Base-by-base conservation (phyloP, 169 alveolate species). In the Hepatocystis sp. region DNA sequence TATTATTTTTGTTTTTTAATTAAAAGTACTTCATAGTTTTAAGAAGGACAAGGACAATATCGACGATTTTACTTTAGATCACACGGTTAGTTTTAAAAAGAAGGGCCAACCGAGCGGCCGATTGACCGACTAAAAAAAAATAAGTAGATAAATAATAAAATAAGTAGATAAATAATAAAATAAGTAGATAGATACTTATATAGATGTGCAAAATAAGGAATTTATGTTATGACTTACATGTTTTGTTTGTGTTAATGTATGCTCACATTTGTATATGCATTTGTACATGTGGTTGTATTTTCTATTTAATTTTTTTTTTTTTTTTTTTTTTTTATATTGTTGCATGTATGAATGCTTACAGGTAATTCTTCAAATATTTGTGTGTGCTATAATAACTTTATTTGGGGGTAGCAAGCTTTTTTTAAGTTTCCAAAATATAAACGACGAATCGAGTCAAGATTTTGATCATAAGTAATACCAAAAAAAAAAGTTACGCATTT, bases 331-430 rank as follows among this genome's bases (percentile, higher is more conserved):
- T 15, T 2, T 36, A 23, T 30, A 25, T 32, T 15, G 15, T 27
- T 19, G n/a, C n/a, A n/a, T n/a, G n/a, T n/a, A n/a, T n/a, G n/a
- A n/a, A n/a, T n/a, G n/a, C 13, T 30, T 52, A 17, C 51, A 78
- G 88, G 47, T 78, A 27, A 30, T 63, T 17, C 36, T 30, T n/a
- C 88, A 78, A 40, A 78, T 63, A 2, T 25, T 78, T 27, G n/a
- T 78, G 5, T 78, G 88, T 27, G 46, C 88, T 17, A 13, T 78
- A 21, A 53, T 78, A 42, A 78, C 88, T 17, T 30, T 78, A 8
- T 78, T 46, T 40, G 88, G 88, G 4, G 88, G 88, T 60, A 78
- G 88, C 44, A 58, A 36, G 47, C 19, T 78, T 19, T 61, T 78
- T 40, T 47, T 47, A 4, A 61, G 27, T 8, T 78, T 78, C 30